phyloP scores from a whole-genome alignment of 2,329 filamentous ascomycete genomes.

The Aspergillus sp. region DNA sequence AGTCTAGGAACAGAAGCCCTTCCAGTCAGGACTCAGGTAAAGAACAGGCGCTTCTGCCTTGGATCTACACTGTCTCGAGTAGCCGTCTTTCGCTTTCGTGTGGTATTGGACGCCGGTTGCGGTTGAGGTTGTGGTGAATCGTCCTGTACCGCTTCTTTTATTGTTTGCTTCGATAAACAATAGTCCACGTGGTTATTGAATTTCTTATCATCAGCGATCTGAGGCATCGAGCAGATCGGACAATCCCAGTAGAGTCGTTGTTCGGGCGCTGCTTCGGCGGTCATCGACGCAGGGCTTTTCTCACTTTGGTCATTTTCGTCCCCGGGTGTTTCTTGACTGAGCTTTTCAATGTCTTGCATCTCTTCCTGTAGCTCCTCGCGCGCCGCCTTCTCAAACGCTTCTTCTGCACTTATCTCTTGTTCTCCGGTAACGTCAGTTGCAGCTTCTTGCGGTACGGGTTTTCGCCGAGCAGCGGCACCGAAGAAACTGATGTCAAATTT shows the following conservation, averaged over 20 bases:
- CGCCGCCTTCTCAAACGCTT: constrained; percentile 63
- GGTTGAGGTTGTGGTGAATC: constrained; percentile 28
- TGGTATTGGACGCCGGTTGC: constrained; percentile 7
- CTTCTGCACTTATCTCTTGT: constrained; percentile 70
- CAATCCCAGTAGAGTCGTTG: constrained; percentile 71
- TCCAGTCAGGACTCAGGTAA: constrained; percentile 30
- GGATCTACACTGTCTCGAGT: constrained; percentile 24
- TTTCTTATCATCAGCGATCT: constrained; percentile 68
- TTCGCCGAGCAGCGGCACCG: constrained; percentile 45
- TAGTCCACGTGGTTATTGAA: constrained; percentile 94
- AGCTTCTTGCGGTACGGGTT: constrained; percentile 15
- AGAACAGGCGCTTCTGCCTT: constrained; percentile 38
- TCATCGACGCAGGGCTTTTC: constrained; percentile 24
- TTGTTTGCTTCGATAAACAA: constrained; percentile 82
- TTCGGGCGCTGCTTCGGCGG: background rate
- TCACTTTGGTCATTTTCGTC: constrained; percentile 14
- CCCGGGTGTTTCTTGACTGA: constrained; percentile 56
- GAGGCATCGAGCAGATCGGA: constrained; percentile 79
- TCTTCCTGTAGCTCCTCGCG: constrained; percentile 61
- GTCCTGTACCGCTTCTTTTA: constrained; percentile 74
- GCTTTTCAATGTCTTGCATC: constrained; percentile 59
- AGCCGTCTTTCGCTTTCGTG: constrained; percentile 38
- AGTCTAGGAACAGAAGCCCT: background rate
- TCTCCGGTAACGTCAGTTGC: constrained; percentile 35
- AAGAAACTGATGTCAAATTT: constrained; percentile 82